Evolutionary conservation across 2,329 filamentous ascomycete genomes (phyloP).

Genomic region (Lasiodiplodia sp.): DNA sequence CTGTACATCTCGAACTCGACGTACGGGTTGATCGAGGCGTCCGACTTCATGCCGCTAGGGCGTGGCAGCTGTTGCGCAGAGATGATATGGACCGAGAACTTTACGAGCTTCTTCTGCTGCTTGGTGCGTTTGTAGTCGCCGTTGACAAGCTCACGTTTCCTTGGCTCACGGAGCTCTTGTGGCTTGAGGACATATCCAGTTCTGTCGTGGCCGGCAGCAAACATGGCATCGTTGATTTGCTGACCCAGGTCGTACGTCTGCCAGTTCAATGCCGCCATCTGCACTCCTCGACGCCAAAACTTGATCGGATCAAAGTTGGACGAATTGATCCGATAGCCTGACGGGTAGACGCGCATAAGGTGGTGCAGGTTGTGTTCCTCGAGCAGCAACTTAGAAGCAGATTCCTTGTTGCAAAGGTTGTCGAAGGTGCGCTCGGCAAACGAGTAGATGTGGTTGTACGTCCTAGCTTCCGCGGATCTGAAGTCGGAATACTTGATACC

Average conservation of each 20-base stretch:
- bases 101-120: conserved; percentile 80
- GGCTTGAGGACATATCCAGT: conserved; percentile 96
- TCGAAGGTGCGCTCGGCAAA: conserved; percentile 91
- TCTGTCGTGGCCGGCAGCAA: conserved; percentile 83
- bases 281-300: conserved; percentile 94
- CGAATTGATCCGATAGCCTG: conserved; percentile 79
- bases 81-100: conserved; percentile 85
- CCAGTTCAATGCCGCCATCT: conserved; percentile 99
- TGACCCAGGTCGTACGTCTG: conserved; percentile 96
- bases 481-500: conserved; percentile 87
- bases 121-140: conserved; percentile 63
- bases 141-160: conserved; percentile 46
- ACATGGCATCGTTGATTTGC: conserved; percentile 98
- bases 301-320: conserved; percentile 94
- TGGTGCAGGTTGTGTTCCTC: conserved; percentile 91
- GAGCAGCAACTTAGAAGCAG: conserved; percentile 77
- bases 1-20: conserved; percentile 95
- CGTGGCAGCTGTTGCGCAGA: conserved; percentile 95
- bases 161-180: conserved; percentile 70
- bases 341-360: conserved; percentile 93
- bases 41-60: conserved; percentile 73
- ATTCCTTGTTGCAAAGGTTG: conserved; percentile 76
- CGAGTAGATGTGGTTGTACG: conserved; percentile 93
- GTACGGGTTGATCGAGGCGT: conserved; percentile 86
- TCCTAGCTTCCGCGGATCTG: conserved; percentile 77